Percentiles rank a stretch among this genome's conserved stretches.
phyloP scores from a whole-genome alignment of 306 rosid genomes.

The Coriaria nepalensis region DNA sequence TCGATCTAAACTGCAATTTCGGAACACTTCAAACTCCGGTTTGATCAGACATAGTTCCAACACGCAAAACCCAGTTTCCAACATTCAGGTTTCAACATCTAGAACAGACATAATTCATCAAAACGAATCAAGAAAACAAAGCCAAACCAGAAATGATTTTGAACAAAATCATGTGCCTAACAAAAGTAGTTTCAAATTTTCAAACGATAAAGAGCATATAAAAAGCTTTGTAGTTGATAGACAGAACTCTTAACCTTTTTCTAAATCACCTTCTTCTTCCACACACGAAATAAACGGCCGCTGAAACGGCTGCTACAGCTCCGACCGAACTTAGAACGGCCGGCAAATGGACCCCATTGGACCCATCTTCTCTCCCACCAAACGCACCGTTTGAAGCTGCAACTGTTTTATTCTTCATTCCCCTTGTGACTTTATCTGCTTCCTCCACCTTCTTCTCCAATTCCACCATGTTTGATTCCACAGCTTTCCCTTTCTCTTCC shows the following conservation, averaged over 20 bases:
- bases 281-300: constrained; percentile 23
- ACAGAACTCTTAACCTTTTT: no score
- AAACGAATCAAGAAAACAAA: no score
- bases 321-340: constrained; percentile 62
- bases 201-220: neutral
- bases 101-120: no score
- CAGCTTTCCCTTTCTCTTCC: constrained; percentile 23
- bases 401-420: constrained; percentile 40
- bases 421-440: constrained; percentile 28
- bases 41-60: no score
- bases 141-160: no score
- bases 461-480: constrained; percentile 32
- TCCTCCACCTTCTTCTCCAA: constrained; percentile 46
- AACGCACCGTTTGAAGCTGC: constrained; percentile 28
- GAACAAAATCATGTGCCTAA: no score
- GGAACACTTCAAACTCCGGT: no score
- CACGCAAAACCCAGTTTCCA: no score
- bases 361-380: constrained; percentile 24
- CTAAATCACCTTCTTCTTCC: constrained; percentile 42
- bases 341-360: constrained; percentile 44
- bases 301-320: constrained; percentile 39
- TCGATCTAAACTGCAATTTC: no score
- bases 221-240: neutral
- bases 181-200: no score
- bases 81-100: no score